These are phyloP conservation scores for Centella asiatica DNA, from an alignment of 129 eudicot genomes.

Conservation along the genomic window DNA sequence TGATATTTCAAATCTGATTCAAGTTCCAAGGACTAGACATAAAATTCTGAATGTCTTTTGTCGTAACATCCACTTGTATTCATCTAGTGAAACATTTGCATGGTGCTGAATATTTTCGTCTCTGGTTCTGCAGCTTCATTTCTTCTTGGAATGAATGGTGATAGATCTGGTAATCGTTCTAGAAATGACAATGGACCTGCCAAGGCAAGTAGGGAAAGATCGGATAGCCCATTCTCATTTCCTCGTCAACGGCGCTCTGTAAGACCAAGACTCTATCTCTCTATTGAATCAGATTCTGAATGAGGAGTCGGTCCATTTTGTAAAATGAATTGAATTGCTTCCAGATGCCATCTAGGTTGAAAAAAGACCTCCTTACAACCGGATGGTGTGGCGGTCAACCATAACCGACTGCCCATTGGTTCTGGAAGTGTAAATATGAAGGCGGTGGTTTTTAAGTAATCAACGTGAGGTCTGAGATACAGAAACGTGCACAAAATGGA, in stretches of 20 bases:
- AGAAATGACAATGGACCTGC: constrained; percentile 41
- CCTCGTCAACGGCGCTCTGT: constrained; percentile 81
- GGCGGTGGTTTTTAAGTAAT: constrained; percentile 9
- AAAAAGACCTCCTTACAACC: neutral
- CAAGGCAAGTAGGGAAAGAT: constrained; percentile 49
- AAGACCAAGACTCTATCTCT: constrained; percentile 59
- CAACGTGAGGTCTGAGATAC: constrained; percentile 1
- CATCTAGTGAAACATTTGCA: neutral
- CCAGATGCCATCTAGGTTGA: constrained; percentile 10
- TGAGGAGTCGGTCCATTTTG: constrained; percentile 13
- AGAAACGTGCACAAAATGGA: neutral
- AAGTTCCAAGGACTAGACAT: neutral
- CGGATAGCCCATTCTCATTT: constrained; percentile 59
- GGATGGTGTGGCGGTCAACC: constrained; percentile 3
- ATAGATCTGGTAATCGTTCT: constrained; percentile 32
- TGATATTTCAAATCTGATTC: neutral
- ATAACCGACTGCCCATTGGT: neutral
- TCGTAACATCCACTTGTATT: neutral
- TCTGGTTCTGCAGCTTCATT: constrained; percentile 53
- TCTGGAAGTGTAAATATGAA: constrained; percentile 14
- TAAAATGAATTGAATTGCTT: constrained; percentile 5
- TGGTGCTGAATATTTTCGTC: constrained; percentile 11
- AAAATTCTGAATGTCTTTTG: too few species aligned
- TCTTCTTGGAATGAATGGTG: constrained; percentile 58
- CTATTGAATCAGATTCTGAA: constrained; percentile 82